Base-by-base conservation (phyloP, 768 basidiomycete species). In the Tricholoma furcatifolium region DNA sequence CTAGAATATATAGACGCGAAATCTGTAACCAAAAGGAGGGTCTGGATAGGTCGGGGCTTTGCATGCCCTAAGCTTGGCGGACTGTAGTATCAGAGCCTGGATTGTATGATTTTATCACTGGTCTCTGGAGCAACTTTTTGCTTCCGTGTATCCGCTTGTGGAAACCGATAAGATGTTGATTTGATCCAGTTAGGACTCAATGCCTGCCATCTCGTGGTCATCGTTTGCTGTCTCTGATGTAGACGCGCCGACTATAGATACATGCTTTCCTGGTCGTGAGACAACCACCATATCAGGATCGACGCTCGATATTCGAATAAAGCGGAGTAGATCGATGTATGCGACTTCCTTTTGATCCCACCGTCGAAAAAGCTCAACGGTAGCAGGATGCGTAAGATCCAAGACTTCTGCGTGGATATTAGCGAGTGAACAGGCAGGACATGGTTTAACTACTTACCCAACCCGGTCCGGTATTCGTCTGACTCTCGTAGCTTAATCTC, bases 261-360 rank as follows among this genome's bases (percentile, higher is more conserved):
- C 45, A 60, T 91, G 85, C 57, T 76, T 80, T 12, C 89, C 89
- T 23, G 78, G 78, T 54, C 75, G 78, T 12, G 88, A 82, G 10
- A 89, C 70, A 31, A 83, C 65, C 15, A 71, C 62, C 6, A 69
- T 51, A 1, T 73, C 67, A 0, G 82, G 80, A 42, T 81, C 69
- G 15, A 68, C 65, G 63, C 86, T 84, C 45, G 75, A 85, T 68
- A 93, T 84, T 51, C 88, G 83, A 55, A 92, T 81, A 67, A 87
- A 89, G 39, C 88, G 85, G 47, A 93, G 74, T 14, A 84, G 75
- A 47, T 87, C 78, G 36, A 87, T 75, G 65, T 79, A 93, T 4
- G 86, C 80, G 4, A 82, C 70, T 60, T 91, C 88, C 54, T 80
- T 82, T 58, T 88, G 84, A 60, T 92, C 88, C 91, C 91, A 93